Evolutionary conservation across 768 basidiomycete genomes (phyloP).

Genomic region (Udeniomyces megalosporus): DNA sequence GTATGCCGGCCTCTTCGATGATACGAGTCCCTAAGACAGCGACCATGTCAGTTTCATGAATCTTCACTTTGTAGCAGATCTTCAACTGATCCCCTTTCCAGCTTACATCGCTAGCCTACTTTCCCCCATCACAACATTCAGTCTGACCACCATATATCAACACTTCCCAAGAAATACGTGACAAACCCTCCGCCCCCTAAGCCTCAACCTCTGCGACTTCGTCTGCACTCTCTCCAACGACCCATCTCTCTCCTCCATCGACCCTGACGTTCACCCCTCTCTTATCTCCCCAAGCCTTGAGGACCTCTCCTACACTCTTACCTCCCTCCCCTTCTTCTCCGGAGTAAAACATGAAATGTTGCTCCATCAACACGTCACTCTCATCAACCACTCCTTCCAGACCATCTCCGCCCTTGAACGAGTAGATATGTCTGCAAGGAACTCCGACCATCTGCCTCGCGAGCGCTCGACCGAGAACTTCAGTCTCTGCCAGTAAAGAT

Average conservation of each 20-base stretch:
- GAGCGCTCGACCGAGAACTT: slow-evolving; percentile 53
- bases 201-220: slow-evolving; percentile 14
- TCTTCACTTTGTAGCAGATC: too few species aligned
- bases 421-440: slow-evolving; percentile 36
- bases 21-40: too few species aligned
- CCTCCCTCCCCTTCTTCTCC: slow-evolving; percentile 19
- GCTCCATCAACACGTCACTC: slow-evolving; percentile 45
- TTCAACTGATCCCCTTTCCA: too few species aligned
- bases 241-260: slow-evolving; percentile 29
- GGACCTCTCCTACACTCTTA: slow-evolving; percentile 28
- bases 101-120: too few species aligned
- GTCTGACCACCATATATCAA: too few species aligned
- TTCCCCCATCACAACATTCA: too few species aligned
- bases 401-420: slow-evolving; percentile 32
- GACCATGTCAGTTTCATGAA: too few species aligned
- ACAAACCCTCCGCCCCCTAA: background rate
- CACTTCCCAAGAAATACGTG: too few species aligned
- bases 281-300: slow-evolving; percentile 43
- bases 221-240: slow-evolving; percentile 29
- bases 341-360: slow-evolving; percentile 42
- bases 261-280: slow-evolving; percentile 34
- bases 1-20: too few species aligned
- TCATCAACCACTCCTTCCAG: slow-evolving; percentile 30
- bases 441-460: slow-evolving; percentile 75
- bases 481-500: slow-evolving; percentile 34